Evolutionary conservation across 2,329 filamentous ascomycete species (phyloP).

Genomic region (Pezicula radicicola): DNA sequence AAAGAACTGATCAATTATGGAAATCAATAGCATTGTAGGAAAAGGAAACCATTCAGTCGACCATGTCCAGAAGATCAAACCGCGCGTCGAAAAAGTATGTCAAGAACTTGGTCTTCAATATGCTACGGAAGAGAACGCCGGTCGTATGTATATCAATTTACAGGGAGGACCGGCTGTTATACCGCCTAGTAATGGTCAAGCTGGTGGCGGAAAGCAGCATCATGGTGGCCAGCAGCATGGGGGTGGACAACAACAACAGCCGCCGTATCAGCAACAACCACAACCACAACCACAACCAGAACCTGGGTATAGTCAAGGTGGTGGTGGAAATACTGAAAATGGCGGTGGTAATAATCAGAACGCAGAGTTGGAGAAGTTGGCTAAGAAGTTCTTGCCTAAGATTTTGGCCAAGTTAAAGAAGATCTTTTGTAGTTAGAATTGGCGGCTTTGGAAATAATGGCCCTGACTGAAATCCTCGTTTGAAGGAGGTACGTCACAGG

Average conservation of each 20-base stretch:
- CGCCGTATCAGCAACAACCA: conserved; percentile 29
- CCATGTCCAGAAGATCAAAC: conserved; percentile 92
- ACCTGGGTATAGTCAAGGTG: conserved; percentile 39
- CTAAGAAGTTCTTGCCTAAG: conserved; percentile 26
- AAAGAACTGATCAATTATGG: background rate
- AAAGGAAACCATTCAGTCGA: conserved; percentile 84
- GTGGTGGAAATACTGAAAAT: conserved; percentile 37
- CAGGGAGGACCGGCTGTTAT: conserved; percentile 64
- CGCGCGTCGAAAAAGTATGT: conserved; percentile 87
- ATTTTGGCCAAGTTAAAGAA: conserved; percentile 25
- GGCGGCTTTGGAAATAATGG: no score
- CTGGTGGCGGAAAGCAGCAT: conserved; percentile 35
- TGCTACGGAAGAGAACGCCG: conserved; percentile 83
- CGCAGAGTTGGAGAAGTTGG: conserved; percentile 29
- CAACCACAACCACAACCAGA: conserved; percentile 39
- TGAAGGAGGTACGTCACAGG: no score
- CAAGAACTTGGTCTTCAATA: conserved; percentile 79
- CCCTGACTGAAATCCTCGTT: no score
- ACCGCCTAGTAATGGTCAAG: conserved; percentile 40
- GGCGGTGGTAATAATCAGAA: conserved; percentile 31
- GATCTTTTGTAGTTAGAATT: no score
- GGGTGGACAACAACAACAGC: conserved; percentile 32
- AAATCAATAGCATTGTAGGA: conserved; percentile 68
- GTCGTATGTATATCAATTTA: conserved; percentile 84
- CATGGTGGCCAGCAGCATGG: conserved; percentile 31